Evolutionary conservation across 2,329 filamentous ascomycete species (phyloP), one percentile per base, ranked within the genome.

Genomic region (Amauroascus niger): DNA sequence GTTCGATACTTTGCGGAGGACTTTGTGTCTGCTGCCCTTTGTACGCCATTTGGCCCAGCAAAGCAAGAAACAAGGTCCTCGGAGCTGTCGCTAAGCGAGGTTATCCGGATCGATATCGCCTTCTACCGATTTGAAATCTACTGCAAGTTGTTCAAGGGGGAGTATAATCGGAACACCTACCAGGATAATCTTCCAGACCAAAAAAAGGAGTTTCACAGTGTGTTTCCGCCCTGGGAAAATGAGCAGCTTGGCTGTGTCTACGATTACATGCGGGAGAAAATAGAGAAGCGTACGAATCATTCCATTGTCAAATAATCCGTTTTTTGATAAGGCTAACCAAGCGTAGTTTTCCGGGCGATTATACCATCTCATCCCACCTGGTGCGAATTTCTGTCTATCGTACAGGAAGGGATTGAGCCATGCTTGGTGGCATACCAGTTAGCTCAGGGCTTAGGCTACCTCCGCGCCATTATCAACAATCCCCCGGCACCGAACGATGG

Each of bases 61-160:
- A 48, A 50, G 6, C 48, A 22, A 30, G 37, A 50, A n/a, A n/a
- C 20, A 3, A 9, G 16, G 8, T 13, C 13, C 4, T 22, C n/a
- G 35, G 28, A 30, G 22, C 14, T 50, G 26, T 55, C 56, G 28
- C 3, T 26, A 11, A 18, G 35, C 5, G 56, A 58, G 16, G 20
- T 37, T 24, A 28, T 28, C 26, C 57, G 57, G n/a, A 54, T 59
- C 26, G 50, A 52, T n/a, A 47, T 49, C 33, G 53, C 57, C 3
- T 53, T 59, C 14, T 58, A 58, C 45, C 48, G 57, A 37, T 54
- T 55, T 24, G 57, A 59, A 20, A 28, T 58, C 33, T 59, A 54
- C 41, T 56, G 53, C 39, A 41, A 52, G 16, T 14, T 59, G 24
- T 57, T 58, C 47, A 41, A 28, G 18, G 41, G 4, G 1, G 18